phyloP scores from a whole-genome alignment of 768 basidiomycete species.

The Candolleomyces eurysporus region DNA sequence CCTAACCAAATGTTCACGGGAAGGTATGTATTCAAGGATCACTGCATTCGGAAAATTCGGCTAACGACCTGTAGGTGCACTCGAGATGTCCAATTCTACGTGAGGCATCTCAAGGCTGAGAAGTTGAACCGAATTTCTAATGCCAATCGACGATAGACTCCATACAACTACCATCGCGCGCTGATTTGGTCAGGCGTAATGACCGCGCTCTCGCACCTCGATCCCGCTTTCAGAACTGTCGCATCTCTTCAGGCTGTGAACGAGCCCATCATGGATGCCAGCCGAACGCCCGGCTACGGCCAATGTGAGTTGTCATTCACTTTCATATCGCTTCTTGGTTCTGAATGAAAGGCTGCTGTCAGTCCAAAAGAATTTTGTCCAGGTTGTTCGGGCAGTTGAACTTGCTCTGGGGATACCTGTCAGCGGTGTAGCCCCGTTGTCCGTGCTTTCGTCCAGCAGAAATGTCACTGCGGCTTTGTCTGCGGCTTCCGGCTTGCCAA shows the following conservation, averaged over 20 bases:
- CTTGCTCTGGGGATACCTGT: constrained; percentile 52
- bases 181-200: constrained; percentile 82
- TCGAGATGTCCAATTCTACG: constrained; percentile 68
- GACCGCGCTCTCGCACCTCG: constrained; percentile 68
- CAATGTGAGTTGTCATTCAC: constrained; percentile 45
- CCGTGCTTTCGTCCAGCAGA: not conserved
- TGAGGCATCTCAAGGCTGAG: constrained; percentile 21
- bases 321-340: not conserved
- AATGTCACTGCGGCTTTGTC: constrained; percentile 27
- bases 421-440: constrained; percentile 19
- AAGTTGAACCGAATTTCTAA: not conserved
- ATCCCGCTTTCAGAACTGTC: constrained; percentile 62
- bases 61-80: constrained; percentile 54
- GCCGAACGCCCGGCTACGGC: constrained; percentile 65
- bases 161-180: constrained; percentile 72
- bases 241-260: constrained; percentile 76
- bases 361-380: constrained; percentile 74
- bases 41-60: not conserved
- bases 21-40: constrained; percentile 35
- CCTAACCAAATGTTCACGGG: constrained; percentile 68
- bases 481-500: constrained; percentile 12
- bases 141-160: constrained; percentile 41
- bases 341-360: constrained; percentile 5
- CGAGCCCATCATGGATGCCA: constrained; percentile 74
- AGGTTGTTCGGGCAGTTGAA: constrained; percentile 66